Base-by-base conservation (phyloP, 305 asterid species). In the Petunia hybrid region DNA sequence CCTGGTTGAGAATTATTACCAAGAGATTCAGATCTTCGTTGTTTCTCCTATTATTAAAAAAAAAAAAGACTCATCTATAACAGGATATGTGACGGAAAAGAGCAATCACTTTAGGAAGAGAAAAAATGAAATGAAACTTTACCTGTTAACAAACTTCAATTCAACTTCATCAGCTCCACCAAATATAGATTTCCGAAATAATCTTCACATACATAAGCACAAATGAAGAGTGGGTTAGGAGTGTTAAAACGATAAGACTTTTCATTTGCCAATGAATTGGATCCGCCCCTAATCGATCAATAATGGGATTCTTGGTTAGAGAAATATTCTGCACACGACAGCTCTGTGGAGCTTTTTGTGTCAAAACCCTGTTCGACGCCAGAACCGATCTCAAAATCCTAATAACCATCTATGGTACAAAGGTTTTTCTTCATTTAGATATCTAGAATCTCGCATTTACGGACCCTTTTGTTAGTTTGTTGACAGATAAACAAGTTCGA, bases 91-190 rank as follows among this genome's bases (percentile, higher is more conserved):
- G 48, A 12, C 51, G 31, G 41, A 59, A 55, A 83, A 76, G 64
- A 45, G 61, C 14, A 68, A 61, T 77, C 31, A 73, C 22, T 13
- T 82, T 45, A 82, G 56, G 60, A 82, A 78, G 66, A 41, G 53
- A 62, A 82, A 80, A 46, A 39, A 62, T 56, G 46, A 64, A 53
- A 83, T 57, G 82, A 65, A 82, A 80, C 66, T 81, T n/a, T 83
- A 93, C 99, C 99, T 93, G 87, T 92, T 92, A 87, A 95, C 90
- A 60, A 95, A 95, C 90, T 94, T 95, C 87, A 95, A 77, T 85
- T 95, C 99, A 70, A 95, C 93, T 91, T 94, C 99, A 90, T 95
- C 99, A n/a, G 99, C 99, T 66, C 90, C 97, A 84, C 99, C 99
- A 76, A 95, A 95, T 79, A 95, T 92, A 70, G 92, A 90, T 86